Base-by-base conservation (phyloP, 441 rosid species). In the Eruca vesicaria region DNA sequence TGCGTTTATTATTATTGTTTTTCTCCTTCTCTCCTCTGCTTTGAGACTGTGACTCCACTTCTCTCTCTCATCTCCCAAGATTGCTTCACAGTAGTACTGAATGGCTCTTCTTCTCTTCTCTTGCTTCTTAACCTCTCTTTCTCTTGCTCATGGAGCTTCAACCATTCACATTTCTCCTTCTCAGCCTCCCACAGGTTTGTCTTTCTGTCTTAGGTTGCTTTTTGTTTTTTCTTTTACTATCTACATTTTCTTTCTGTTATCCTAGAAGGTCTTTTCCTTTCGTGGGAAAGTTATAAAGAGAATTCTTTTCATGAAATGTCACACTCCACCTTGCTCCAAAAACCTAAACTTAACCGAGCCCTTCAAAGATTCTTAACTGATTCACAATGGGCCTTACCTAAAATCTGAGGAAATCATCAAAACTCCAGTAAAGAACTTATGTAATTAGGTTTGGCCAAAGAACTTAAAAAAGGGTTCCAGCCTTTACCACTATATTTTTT, bases 181-280 rank as follows among this genome's bases (percentile, higher is more conserved):
- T 56, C 84, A 71, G 58, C 84, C 85, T 21, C 78, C 88, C 66
- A 68, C 89, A 78, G 92, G 92, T 86, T 72, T 74, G 29, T 68
- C 26, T 72, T 57, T 57, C 35, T 1, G 3, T 66, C 53, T 53
- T 3, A 31, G 50, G 41, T 36, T 36, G 23, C 72, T 31, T 36
- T 36, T 12, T 38, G 14, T 20, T 61, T 16, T 53, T 43, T 59
- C 20, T 64, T 64, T 38, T 26, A 55, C 32, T 63, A 41, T 75
- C 29, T 62, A 5, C 19, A 76, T 20, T 50, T 12, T 66, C 53
- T 74, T 10, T 53, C 53, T 71, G 74, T 74, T 76, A 82, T 50
- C 61, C 48, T 10, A 72, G 77, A 81, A 71, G 67, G 59, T 4
- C 10, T 31, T 67, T 10, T 38, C 63, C 66, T 72, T 38, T 10